Base-by-base conservation (phyloP, 208 protist species). In the Blechomonas ayalai region DNA sequence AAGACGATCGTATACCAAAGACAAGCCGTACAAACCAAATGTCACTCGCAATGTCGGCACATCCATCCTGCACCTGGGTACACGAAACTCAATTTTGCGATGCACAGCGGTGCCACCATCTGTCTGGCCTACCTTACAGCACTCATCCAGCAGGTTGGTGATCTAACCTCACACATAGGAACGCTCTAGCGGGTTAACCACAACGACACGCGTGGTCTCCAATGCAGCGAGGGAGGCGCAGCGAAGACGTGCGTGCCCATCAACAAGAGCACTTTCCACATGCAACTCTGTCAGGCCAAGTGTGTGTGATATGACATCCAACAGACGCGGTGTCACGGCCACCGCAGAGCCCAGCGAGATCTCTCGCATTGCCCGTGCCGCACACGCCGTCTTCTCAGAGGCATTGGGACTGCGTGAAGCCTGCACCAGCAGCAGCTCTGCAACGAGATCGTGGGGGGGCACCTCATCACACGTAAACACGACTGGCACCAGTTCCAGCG, bases 221-320 rank as follows among this genome's bases (percentile, higher is more conserved):
- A 52, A n/a, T 20, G 28, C 39, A 10, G 39, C 27, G 24, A 87
- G 39, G 24, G 67, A 59, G 31, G 56, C 59, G 23, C 40, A 60
- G 1, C 68, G 68, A 31, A 87, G 73, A 7, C 58, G 40, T n/a
- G 56, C 41, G 52, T 79, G 45, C 3, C 70, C 68, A 19, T 70
- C 54, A 6, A 77, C 18, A 2, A 82, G 54, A 3, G 73, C 63
- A 12, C 57, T 56, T 35, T 82, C 65, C 12, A 79, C 69, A 48
- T 84, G 67, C 37, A 73, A 31, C 57, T 78, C 76, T 0, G 72
- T 80, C 6, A 82, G 32, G 0, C 48, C 54, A 2, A 89, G 63
- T 1, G 58, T 37, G 20, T 58, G 45, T 2, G 72, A 41, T 2
- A 66, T 31, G n/a, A 59, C 16, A 16, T 59, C 29, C 15, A 82